Percentiles rank a stretch among this genome's conserved stretches.
phyloP scores from a whole-genome alignment of 2,329 filamentous ascomycete genomes.

The Dactylonectria estremocensis region DNA sequence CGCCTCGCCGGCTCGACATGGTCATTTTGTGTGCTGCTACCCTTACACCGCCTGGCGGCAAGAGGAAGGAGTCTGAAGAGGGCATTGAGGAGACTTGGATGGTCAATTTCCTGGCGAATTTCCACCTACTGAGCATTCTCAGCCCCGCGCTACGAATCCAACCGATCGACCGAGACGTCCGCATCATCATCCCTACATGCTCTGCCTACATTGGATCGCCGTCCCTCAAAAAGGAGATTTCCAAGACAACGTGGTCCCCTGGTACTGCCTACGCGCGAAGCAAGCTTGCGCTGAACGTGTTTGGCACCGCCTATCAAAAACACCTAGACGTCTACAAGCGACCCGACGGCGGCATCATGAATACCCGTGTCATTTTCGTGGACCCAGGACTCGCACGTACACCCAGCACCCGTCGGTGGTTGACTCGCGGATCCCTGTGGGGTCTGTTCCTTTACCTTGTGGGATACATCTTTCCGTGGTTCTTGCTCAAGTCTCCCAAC shows the following conservation, averaged over 20 bases:
- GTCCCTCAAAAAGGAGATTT: constrained; percentile 70
- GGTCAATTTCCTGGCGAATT: constrained; percentile 95
- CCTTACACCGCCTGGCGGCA: constrained; percentile 77
- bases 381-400: constrained; percentile 91
- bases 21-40: constrained; percentile 89
- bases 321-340: constrained; percentile 88
- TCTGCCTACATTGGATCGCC: constrained; percentile 88
- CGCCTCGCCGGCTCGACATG: constrained; percentile 90
- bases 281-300: constrained; percentile 88
- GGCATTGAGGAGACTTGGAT: constrained; percentile 93
- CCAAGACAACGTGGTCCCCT: constrained; percentile 68
- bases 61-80: constrained; percentile 76
- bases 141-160: constrained; percentile 92
- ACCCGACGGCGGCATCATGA: constrained; percentile 86
- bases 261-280: constrained; percentile 74
- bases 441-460: constrained; percentile 84
- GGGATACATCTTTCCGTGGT: constrained; percentile 86
- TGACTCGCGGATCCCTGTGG: constrained; percentile 87
- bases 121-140: constrained; percentile 92
- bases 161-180: constrained; percentile 92
- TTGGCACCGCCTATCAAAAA: constrained; percentile 92
- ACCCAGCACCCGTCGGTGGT: constrained; percentile 88
- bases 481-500: constrained; percentile 87
- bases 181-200: constrained; percentile 89
- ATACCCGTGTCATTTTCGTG: constrained; percentile 86